Evolutionary conservation across 2,329 filamentous ascomycete species (phyloP), one percentile per base, ranked within the genome.

Genomic region (Lizonia empirigonia): DNA sequence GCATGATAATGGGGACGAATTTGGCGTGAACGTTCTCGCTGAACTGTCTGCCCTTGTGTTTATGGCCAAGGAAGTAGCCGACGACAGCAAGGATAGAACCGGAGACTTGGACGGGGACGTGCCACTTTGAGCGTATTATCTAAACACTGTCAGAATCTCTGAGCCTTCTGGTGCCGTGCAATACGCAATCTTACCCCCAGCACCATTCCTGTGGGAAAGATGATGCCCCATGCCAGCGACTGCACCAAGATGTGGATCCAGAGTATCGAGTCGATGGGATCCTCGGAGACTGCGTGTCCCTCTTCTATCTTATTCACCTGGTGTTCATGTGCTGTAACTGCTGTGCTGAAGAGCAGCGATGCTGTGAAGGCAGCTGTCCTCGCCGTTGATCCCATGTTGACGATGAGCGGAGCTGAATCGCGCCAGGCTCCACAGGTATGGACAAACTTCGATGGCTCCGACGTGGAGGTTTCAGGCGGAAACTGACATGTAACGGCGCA

Each of bases 191-290:
- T 27, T 84, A 94, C 90, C 52, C 93, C 93, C 15, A 97, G 79
- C 33, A 97, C 91, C 93, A 99, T 97, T 64, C 94, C 94, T 13
- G 90, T 81, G 9, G 94, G 94, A 68, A 96, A 97, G 52, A 97
- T 84, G 62, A 99, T 81, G 55, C 94, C 94, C 79, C 95, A 97
- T 50, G 91, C 85, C 51, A 94, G 69, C 72, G 86, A 88, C 81
- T 96, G 92, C 36, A 96, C 75, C 53, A 96, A 81, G 67, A 99
- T 97, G 76, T 99, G 94, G 62, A 88, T 81, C 94, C 94, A 99
- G 84, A 99, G 76, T 65, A 86, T 90, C 33, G 86, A 82, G 73
- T 97, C 94, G 32, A 74, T 70, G 20, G 73, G 69, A 45, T 71
- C 67, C 16, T 62, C 56, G 35, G 65, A 77, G 23, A 75, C 57